Percentiles rank a stretch among this genome's conserved stretches.
These are phyloP conservation scores for Stellera chamaejasme DNA, from an alignment of 345 rosid genomes.

Conservation along the genomic window DNA sequence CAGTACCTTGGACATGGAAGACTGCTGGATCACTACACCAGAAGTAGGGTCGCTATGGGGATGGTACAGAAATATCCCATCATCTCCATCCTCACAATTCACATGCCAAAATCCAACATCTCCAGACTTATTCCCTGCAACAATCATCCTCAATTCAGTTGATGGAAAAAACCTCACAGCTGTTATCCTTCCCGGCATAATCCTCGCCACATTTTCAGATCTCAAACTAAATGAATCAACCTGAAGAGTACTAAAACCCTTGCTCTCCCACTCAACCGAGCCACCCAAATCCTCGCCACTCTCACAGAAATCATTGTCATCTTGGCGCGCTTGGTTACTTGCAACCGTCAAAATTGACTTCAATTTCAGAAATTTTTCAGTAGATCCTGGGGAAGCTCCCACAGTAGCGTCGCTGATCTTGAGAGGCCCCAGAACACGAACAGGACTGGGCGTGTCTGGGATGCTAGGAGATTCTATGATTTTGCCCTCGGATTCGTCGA, in stretches of 20 bases:
- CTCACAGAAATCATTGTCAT: constrained; percentile 7
- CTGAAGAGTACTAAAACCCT: constrained; percentile 24
- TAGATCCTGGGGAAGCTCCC: constrained; percentile 23
- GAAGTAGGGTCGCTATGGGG: constrained; percentile 55
- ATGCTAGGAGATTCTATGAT: constrained; percentile 3
- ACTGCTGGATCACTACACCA: constrained; percentile 50
- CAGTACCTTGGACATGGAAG: constrained; percentile 53
- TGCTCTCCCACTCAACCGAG: constrained; percentile 22
- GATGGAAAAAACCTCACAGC: constrained; percentile 54
- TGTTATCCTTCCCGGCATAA: constrained; percentile 51
- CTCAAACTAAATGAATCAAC: constrained; percentile 38
- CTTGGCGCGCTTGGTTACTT: constrained; percentile 7
- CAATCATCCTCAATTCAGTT: constrained; percentile 47
- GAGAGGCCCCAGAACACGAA: constrained; percentile 32
- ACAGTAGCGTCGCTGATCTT: constrained; percentile 36
- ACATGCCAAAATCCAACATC: constrained; percentile 72
- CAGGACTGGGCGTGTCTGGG: constrained; percentile 13
- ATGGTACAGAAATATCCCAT: constrained; percentile 50
- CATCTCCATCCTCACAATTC: constrained; percentile 26
- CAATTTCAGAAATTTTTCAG: constrained; percentile 22
- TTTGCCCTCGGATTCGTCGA: constrained; percentile 10
- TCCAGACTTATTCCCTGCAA: constrained; percentile 60
- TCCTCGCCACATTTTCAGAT: constrained; percentile 51
- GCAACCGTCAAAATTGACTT: constrained; percentile 24
- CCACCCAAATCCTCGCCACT: constrained; percentile 13